Evolutionary conservation across 495 filamentous ascomycete species (phyloP).

Genomic region (Neurospora sp.): DNA sequence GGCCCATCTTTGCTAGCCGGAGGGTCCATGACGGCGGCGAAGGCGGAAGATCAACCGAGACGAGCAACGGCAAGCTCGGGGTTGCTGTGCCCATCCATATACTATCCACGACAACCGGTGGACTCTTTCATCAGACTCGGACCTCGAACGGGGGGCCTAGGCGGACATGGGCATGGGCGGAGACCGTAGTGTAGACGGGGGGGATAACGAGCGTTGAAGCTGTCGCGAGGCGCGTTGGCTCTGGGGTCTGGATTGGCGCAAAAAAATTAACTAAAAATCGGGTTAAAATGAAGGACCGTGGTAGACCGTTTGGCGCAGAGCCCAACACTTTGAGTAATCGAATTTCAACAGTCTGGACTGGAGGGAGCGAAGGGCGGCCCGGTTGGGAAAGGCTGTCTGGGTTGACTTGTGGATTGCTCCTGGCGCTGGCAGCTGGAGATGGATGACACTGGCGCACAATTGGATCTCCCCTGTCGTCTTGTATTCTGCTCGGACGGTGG

Average conservation of each 20-base stretch:
- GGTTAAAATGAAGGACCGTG: not conserved
- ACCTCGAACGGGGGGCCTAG: not conserved
- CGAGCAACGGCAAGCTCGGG: constrained; percentile 17
- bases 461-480: not conserved
- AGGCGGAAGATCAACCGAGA: constrained; percentile 11
- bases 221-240: not conserved
- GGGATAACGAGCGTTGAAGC: not conserved
- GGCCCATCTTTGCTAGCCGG: constrained; percentile 30
- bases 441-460: not conserved
- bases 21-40: constrained; percentile 30
- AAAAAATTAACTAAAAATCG: not conserved
- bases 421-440: not conserved
- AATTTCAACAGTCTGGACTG: not conserved
- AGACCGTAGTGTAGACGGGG: not conserved
- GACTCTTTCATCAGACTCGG: constrained; percentile 15
- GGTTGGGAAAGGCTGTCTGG: not conserved
- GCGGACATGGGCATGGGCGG: constrained; percentile 1
- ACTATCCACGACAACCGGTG: constrained; percentile 14
- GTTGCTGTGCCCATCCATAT: constrained; percentile 19
- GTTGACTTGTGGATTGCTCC: not conserved
- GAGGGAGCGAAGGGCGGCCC: not conserved
- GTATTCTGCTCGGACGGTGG: not conserved
- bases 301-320: not conserved
- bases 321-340: not conserved
- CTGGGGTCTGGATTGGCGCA: not conserved